phyloP scores from a whole-genome alignment of 2,329 filamentous ascomycete species.

The Paracoccidioides brasiliensis region DNA sequence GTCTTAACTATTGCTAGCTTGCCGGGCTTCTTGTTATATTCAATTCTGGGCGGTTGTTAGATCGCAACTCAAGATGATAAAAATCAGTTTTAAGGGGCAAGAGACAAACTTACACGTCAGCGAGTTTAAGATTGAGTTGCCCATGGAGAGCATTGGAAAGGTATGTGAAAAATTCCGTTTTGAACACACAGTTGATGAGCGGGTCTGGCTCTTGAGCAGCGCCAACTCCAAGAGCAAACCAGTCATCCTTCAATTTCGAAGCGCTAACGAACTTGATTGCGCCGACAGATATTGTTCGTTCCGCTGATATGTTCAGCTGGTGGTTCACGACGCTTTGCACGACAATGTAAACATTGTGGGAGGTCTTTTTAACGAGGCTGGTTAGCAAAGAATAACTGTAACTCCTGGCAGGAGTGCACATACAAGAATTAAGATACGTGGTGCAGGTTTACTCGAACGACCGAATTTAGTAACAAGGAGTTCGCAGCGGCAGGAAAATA shows the following conservation, averaged over 20 bases:
- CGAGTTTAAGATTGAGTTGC: constrained; percentile 68
- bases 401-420: constrained; percentile 11
- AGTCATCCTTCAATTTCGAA: constrained; percentile 80
- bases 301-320: constrained; percentile 66
- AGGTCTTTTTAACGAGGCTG: constrained; percentile 39
- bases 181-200: constrained; percentile 84
- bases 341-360: constrained; percentile 76
- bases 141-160: constrained; percentile 68
- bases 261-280: constrained; percentile 77
- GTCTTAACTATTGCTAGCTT: constrained; percentile 85
- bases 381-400: constrained; percentile 10
- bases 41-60: constrained; percentile 42
- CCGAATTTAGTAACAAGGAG: constrained; percentile 88
- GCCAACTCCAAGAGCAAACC: constrained; percentile 88
- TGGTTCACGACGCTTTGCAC: constrained; percentile 71
- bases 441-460: constrained; percentile 83
- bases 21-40: constrained; percentile 95
- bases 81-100: constrained; percentile 14
- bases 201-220: constrained; percentile 85
- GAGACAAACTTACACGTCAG: constrained; percentile 44
- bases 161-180: constrained; percentile 94
- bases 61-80: constrained; percentile 6
- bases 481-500: constrained; percentile 89
- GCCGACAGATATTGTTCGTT: constrained; percentile 69
- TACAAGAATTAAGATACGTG: constrained; percentile 64